Conservation (phyloP, 2,329 filamentous ascomycete genomes). For the Lachnellula occidentalis region DNA sequence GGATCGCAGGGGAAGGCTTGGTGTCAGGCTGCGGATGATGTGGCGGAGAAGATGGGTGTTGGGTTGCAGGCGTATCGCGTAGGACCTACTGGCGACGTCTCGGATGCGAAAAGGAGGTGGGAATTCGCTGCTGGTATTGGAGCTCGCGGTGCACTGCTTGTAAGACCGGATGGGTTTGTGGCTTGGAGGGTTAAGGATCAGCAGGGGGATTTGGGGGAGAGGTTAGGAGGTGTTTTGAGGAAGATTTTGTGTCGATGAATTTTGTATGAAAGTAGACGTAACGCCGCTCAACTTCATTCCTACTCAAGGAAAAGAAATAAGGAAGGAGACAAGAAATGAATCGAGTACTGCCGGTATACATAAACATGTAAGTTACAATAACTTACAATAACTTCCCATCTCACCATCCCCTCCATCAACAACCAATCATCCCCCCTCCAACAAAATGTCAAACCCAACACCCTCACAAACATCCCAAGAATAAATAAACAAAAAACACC, state of each 20-base stretch:
- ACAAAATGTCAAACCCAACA: no score
- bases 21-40: constrained; percentile 11
- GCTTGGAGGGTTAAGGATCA: constrained; percentile 25
- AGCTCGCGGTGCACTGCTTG: constrained; percentile 26
- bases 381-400: no score
- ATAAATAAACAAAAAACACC: no score
- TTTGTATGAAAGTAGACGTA: no score
- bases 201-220: constrained; percentile 1
- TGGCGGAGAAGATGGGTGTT: constrained; percentile 1
- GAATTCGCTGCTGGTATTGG: constrained; percentile 28
- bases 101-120: constrained; percentile 11
- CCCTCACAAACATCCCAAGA: no score
- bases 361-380: no score
- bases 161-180: constrained; percentile 34
- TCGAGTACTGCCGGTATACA: no score
- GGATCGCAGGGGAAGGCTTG: constrained; percentile 17
- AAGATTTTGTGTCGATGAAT: background rate
- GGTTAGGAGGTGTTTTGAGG: constrained; percentile 2
- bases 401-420: no score
- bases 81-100: constrained; percentile 11
- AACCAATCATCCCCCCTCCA: no score
- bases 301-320: no score
- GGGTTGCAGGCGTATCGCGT: constrained; percentile 13
- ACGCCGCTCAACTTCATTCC: no score
- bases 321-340: no score